A percentile compares a stretch with the other conserved stretches of the same genome.
phyloP scores from a whole-genome alignment of 257 asterid species.

The Nicotiana obtusifolia region DNA sequence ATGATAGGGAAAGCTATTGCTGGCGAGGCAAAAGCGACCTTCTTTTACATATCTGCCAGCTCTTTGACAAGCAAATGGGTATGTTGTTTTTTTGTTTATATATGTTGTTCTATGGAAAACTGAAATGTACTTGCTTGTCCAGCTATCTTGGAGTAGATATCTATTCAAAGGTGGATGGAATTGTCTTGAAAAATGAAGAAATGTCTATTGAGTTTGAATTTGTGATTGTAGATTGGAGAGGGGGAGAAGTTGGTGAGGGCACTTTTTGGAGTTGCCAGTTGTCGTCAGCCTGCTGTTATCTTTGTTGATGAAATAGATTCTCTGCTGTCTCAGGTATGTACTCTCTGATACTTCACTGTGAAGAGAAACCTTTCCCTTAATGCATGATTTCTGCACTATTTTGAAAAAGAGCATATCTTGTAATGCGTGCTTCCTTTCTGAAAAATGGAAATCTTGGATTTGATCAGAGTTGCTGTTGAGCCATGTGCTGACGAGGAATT shows the following conservation, averaged over 20 bases:
- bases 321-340: constrained; percentile 81
- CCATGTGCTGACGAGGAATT: not conserved
- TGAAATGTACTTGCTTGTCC: not conserved
- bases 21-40: constrained; percentile 98
- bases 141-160: not conserved
- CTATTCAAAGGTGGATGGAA: not conserved
- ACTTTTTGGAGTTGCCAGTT: constrained; percentile 96
- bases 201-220: constrained; percentile 4
- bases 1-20: constrained; percentile 99
- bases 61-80: constrained; percentile 99
- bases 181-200: not conserved
- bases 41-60: constrained; percentile 98
- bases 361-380: not conserved
- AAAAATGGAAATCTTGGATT: not conserved
- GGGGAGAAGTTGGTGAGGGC: constrained; percentile 99
- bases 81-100: constrained; percentile 10
- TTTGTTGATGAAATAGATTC: constrained; percentile 98
- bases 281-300: constrained; percentile 98
- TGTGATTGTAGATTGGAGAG: constrained; percentile 81
- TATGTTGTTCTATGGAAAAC: not conserved
- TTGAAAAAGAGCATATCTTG: not conserved
- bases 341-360: not conserved
- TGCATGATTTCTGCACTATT: not conserved
- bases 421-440: not conserved
- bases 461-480: not conserved